These are phyloP conservation scores for Kockiozyma suomiensis DNA, from an alignment of 805 yeast genomes.

Conservation along the genomic window DNA sequence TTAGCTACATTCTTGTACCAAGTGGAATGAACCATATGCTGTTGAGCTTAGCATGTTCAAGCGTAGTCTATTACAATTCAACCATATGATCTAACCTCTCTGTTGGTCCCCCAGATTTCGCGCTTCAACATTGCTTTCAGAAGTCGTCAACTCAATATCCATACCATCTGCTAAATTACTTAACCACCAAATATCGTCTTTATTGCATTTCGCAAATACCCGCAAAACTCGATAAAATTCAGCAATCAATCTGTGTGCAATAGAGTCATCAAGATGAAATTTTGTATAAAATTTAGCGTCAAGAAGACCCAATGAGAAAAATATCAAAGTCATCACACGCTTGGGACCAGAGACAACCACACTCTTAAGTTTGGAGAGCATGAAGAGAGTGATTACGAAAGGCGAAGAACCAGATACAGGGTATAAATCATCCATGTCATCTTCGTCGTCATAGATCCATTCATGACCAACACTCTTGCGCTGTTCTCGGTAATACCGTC, in stretches of 20 bases:
- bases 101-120: no score
- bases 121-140: no score
- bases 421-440: slow-evolving; percentile 78
- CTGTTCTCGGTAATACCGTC: neutral
- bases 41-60: no score
- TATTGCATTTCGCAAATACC: slow-evolving; percentile 7
- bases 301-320: slow-evolving; percentile 89
- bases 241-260: slow-evolving; percentile 81
- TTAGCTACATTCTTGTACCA: no score
- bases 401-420: slow-evolving; percentile 86
- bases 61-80: no score
- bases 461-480: neutral
- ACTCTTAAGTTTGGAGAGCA: slow-evolving; percentile 22
- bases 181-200: slow-evolving; percentile 24
- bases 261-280: slow-evolving; percentile 79
- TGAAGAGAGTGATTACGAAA: slow-evolving; percentile 50
- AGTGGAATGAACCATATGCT: no score
- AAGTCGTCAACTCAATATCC: slow-evolving; percentile 9
- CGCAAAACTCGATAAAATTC: slow-evolving; percentile 22
- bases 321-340: slow-evolving; percentile 69
- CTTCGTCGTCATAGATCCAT: slow-evolving; percentile 62
- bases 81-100: no score
- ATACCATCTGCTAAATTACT: slow-evolving; percentile 19
- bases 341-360: slow-evolving; percentile 82
- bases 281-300: slow-evolving; percentile 78